Evolutionary conservation across 2,329 filamentous ascomycete species (phyloP).

Genomic region (Pleomassaria siparia): DNA sequence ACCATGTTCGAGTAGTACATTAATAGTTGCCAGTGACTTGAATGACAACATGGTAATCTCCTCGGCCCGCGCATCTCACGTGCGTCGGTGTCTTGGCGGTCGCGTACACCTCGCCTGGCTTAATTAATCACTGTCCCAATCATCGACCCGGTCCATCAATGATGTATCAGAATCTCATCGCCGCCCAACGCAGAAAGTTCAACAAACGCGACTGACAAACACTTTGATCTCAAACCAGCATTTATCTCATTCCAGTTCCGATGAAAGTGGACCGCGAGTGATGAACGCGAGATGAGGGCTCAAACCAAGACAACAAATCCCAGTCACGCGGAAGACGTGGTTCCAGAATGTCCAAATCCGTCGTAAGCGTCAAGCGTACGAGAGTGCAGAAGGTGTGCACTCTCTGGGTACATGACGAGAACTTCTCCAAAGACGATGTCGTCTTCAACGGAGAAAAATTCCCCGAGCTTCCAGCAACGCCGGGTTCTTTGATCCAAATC

Average conservation of each 20-base stretch:
- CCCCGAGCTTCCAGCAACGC: conserved; percentile 61
- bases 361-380: conserved; percentile 22
- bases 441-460: conserved; percentile 75
- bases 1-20: too few species aligned
- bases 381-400: conserved; percentile 48
- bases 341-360: conserved; percentile 33
- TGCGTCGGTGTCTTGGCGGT: too few species aligned
- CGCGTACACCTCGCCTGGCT: too few species aligned
- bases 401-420: conserved; percentile 68
- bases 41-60: too few species aligned
- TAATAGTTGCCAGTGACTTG: too few species aligned
- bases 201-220: too few species aligned
- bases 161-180: too few species aligned
- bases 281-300: neutral
- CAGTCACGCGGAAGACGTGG: neutral
- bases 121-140: too few species aligned
- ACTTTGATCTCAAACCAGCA: too few species aligned
- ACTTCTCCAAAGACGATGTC: conserved; percentile 75
- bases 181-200: too few species aligned
- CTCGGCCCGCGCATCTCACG: too few species aligned
- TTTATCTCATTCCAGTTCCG: neutral
- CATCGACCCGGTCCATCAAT: too few species aligned
- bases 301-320: neutral
- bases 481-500: conserved; percentile 73
- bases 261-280: neutral